Evolutionary conservation across 139 green algal species (phyloP).

Genomic region (Eudorina sp.): DNA sequence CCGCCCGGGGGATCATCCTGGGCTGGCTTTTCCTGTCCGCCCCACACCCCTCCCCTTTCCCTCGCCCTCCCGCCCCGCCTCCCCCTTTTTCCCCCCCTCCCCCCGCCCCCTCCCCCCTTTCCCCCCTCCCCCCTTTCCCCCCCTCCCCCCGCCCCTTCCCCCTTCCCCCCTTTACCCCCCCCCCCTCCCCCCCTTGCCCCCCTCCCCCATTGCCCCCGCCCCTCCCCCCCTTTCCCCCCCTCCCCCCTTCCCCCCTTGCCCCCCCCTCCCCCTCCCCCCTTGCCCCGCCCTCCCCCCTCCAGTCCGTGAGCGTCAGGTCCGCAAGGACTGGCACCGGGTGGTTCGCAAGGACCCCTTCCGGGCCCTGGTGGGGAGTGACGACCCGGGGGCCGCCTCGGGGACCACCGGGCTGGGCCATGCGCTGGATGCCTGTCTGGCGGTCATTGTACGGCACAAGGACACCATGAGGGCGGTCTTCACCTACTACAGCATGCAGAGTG

Average conservation of each 20-base stretch:
- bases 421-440: conserved; percentile 30
- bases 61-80: too few relatives aligned
- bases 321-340: conserved; percentile 38
- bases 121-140: not conserved
- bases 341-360: conserved; percentile 36
- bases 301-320: conserved; percentile 41
- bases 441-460: conserved; percentile 38
- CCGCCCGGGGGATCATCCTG: too few relatives aligned
- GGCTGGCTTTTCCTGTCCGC: too few relatives aligned
- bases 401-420: not conserved
- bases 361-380: not conserved
- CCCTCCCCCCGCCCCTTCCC: not conserved
- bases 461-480: not conserved
- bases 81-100: not conserved
- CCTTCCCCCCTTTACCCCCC: not conserved
- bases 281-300: not conserved
- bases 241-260: not conserved
- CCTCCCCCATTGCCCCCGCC: too few relatives aligned
- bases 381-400: conserved; percentile 3
- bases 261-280: not conserved
- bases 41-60: too few relatives aligned
- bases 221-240: too few relatives aligned
- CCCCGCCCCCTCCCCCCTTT: not conserved
- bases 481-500: conserved; percentile 33
- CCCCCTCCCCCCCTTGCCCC: not conserved